Conservation (phyloP, 495 filamentous ascomycete genomes). For the Aspergillus funiculosus region DNA sequence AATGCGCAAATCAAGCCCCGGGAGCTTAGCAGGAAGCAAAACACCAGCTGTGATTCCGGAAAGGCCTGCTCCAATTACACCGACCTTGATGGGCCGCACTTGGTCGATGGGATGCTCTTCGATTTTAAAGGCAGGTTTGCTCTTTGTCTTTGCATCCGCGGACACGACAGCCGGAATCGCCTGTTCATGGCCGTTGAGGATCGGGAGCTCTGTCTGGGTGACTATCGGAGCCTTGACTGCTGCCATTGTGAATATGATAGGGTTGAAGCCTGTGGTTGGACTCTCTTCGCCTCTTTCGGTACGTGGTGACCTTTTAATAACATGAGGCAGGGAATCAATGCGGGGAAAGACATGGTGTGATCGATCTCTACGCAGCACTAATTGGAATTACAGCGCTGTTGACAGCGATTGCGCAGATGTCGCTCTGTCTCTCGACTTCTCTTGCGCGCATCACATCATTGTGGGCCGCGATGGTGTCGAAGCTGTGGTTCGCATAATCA, state of each 20-base stretch:
- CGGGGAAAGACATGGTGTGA: conserved; percentile 7
- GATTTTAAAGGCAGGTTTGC: conserved; percentile 24
- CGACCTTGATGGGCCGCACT: conserved; percentile 43
- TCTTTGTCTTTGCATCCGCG: background rate
- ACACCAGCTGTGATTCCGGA: conserved; percentile 45
- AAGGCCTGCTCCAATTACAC: conserved; percentile 49
- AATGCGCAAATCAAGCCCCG: conserved; percentile 47
- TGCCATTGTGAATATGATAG: conserved; percentile 2
- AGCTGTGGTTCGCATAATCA: too few species aligned
- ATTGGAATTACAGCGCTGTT: background rate
- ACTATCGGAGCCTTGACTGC: conserved; percentile 8
- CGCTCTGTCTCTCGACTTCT: background rate
- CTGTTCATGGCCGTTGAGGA: background rate
- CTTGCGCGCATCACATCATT: conserved; percentile 16
- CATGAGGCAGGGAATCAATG: background rate
- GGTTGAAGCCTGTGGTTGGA: background rate
- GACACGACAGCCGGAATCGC: background rate
- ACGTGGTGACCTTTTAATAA: conserved; percentile 5
- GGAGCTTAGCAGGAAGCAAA: conserved; percentile 46
- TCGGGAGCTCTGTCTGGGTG: conserved; percentile 4
- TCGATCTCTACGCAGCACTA: too few species aligned
- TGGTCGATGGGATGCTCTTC: conserved; percentile 40
- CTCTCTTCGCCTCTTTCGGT: background rate
- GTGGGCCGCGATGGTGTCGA: conserved; percentile 19
- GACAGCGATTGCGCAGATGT: background rate